Conservation (phyloP, 192 early-diverging fungal genomes). For the Entomortierella parvispora region DNA sequence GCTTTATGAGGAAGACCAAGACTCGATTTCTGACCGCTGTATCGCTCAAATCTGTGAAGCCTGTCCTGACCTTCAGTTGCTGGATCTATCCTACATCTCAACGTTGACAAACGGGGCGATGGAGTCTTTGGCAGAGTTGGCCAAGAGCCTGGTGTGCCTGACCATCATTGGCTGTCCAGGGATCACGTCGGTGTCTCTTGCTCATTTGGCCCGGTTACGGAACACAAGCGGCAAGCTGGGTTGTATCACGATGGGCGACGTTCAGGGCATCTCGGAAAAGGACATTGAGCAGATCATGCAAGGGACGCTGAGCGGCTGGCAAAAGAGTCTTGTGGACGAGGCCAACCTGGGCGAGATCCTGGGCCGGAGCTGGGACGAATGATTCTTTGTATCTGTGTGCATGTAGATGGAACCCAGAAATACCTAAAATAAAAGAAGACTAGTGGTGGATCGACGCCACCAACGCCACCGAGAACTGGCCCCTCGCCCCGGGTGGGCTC, state of each 20-base stretch:
- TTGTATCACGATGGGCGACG: constrained; percentile 59
- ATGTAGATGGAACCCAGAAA: too few species aligned
- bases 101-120: constrained; percentile 44
- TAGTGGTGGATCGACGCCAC: too few species aligned
- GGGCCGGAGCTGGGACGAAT: constrained; percentile 48
- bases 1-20: constrained; percentile 8
- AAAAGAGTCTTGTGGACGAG: constrained; percentile 51
- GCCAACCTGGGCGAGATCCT: constrained; percentile 48
- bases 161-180: constrained; percentile 57
- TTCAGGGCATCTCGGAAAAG: constrained; percentile 48
- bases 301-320: constrained; percentile 53
- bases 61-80: constrained; percentile 49
- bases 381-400: neutral
- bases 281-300: constrained; percentile 58
- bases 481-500: too few species aligned
- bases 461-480: too few species aligned
- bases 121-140: constrained; percentile 42
- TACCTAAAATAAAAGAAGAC: too few species aligned
- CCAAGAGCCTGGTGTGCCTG: constrained; percentile 46
- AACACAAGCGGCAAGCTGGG: constrained; percentile 43
- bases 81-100: constrained; percentile 53
- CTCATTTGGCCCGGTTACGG: constrained; percentile 34
- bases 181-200: constrained; percentile 45
- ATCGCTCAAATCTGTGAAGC: constrained; percentile 29
- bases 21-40: constrained; percentile 33